Percentiles rank a stretch among this genome's conserved stretches.
These are phyloP conservation scores for Coniella vitis DNA, from an alignment of 2,329 filamentous ascomycete genomes.

Conservation along the genomic window DNA sequence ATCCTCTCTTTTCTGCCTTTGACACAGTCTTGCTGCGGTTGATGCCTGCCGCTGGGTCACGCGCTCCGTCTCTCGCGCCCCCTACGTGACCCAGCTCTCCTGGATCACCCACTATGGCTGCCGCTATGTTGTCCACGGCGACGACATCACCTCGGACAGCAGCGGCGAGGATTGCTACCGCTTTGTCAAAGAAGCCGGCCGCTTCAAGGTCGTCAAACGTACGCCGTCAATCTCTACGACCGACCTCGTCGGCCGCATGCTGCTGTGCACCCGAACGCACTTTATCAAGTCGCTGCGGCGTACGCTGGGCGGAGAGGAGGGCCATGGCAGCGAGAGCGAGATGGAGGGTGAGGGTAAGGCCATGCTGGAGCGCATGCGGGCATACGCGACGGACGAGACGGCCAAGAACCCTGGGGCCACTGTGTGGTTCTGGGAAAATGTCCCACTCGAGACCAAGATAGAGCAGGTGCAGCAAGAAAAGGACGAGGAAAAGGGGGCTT, in stretches of 20 bases:
- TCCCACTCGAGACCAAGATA: constrained; percentile 38
- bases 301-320: constrained; percentile 63
- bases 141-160: constrained; percentile 94
- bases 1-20: constrained; percentile 5
- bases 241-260: constrained; percentile 95
- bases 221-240: constrained; percentile 96
- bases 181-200: constrained; percentile 86
- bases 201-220: constrained; percentile 95
- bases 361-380: constrained; percentile 69
- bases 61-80: constrained; percentile 72
- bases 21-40: constrained; percentile 73
- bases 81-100: constrained; percentile 87
- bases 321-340: constrained; percentile 61
- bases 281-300: constrained; percentile 77
- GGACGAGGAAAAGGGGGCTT: constrained; percentile 57
- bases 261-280: constrained; percentile 89
- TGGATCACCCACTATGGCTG: constrained; percentile 97
- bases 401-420: constrained; percentile 72
- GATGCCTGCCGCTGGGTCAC: constrained; percentile 96
- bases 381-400: constrained; percentile 83
- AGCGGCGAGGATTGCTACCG: constrained; percentile 95
- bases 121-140: constrained; percentile 90
- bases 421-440: constrained; percentile 74
- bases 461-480: constrained; percentile 29
- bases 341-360: constrained; percentile 53